Evolutionary conservation across 2,329 filamentous ascomycete genomes (phyloP).

Genomic region (Cladosporium austrohemisphaericum): DNA sequence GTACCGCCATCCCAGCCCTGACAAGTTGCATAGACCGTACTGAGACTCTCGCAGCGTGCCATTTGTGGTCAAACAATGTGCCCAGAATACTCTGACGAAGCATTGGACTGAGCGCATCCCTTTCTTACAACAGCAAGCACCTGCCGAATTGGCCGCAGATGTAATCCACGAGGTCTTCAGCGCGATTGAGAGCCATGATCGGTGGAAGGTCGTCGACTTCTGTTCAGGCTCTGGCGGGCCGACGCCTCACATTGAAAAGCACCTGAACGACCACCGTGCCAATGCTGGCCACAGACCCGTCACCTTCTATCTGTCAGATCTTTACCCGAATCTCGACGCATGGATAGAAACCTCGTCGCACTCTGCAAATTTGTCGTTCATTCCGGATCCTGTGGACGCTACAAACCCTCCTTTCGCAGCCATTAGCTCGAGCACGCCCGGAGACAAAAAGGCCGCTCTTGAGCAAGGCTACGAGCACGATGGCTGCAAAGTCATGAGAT

Average conservation of each 20-base stretch:
- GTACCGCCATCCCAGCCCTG: not conserved
- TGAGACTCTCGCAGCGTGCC: conserved; percentile 55
- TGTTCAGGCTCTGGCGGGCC: conserved; percentile 68
- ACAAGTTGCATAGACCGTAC: conserved; percentile 23
- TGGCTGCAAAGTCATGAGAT: conserved; percentile 52
- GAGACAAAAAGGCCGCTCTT: conserved; percentile 20
- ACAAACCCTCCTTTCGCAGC: conserved; percentile 48
- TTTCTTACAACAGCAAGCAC: conserved; percentile 53
- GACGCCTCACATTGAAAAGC: conserved; percentile 34
- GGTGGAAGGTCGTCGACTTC: conserved; percentile 68
- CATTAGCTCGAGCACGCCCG: conserved; percentile 43
- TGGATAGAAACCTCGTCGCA: conserved; percentile 32
- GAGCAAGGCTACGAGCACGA: conserved; percentile 17
- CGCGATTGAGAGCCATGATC: conserved; percentile 13
- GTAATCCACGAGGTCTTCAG: conserved; percentile 46
- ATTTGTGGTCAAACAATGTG: conserved; percentile 58
- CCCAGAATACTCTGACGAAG: conserved; percentile 62
- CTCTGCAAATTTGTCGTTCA: conserved; percentile 54
- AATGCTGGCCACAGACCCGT: conserved; percentile 25
- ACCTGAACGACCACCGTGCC: conserved; percentile 29
- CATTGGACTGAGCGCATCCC: conserved; percentile 61
- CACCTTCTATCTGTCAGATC: conserved; percentile 39
- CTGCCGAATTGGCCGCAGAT: conserved; percentile 58
- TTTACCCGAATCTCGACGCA: conserved; percentile 37
- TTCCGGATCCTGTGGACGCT: conserved; percentile 62